Conservation (phyloP, 176 grass and related monocot genomes). For the Cenchrus americanus region DNA sequence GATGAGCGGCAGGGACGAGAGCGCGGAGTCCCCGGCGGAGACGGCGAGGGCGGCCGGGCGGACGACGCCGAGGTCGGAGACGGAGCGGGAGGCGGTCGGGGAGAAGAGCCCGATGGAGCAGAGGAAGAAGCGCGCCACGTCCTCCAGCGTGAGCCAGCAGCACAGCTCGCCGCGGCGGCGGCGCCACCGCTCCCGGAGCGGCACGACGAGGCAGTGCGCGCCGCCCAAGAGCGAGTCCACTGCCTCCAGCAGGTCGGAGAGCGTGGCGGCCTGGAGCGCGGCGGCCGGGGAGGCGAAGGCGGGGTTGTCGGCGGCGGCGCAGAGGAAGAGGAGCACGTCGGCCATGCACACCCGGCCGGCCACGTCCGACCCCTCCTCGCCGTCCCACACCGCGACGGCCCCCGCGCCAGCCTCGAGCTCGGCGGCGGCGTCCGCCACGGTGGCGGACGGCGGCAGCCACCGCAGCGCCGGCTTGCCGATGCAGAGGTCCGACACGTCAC, state of each 20-base stretch:
- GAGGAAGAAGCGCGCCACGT: slow-evolving; percentile 77
- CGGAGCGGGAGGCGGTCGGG: slow-evolving; percentile 39
- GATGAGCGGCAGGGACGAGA: slow-evolving; percentile 51
- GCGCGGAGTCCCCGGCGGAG: slow-evolving; percentile 10
- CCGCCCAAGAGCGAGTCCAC: slow-evolving; percentile 70
- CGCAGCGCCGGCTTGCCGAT: slow-evolving; percentile 82
- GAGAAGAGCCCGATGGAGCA: slow-evolving; percentile 69
- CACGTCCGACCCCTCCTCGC: background rate
- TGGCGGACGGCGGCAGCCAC: slow-evolving; percentile 54
- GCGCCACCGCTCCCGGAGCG: slow-evolving; percentile 41
- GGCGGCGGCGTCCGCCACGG: slow-evolving; percentile 48
- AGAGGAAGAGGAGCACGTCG: slow-evolving; percentile 78
- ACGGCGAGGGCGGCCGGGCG: slow-evolving; percentile 45
- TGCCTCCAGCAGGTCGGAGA: slow-evolving; percentile 60
- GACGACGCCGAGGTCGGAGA: slow-evolving; percentile 65
- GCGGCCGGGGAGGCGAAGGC: slow-evolving; percentile 41
- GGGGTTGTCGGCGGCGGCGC: slow-evolving; percentile 41
- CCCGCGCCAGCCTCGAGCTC: slow-evolving; percentile 27
- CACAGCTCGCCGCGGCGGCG: slow-evolving; percentile 22
- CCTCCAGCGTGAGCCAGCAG: slow-evolving; percentile 81
- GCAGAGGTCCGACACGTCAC: slow-evolving; percentile 86
- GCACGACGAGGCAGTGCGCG: slow-evolving; percentile 61
- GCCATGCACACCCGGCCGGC: slow-evolving; percentile 55
- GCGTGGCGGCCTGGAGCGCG: slow-evolving; percentile 51
- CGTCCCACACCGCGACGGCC: slow-evolving; percentile 56